Conservation (phyloP, 768 basidiomycete genomes). For the Phylloporus arenicola region DNA sequence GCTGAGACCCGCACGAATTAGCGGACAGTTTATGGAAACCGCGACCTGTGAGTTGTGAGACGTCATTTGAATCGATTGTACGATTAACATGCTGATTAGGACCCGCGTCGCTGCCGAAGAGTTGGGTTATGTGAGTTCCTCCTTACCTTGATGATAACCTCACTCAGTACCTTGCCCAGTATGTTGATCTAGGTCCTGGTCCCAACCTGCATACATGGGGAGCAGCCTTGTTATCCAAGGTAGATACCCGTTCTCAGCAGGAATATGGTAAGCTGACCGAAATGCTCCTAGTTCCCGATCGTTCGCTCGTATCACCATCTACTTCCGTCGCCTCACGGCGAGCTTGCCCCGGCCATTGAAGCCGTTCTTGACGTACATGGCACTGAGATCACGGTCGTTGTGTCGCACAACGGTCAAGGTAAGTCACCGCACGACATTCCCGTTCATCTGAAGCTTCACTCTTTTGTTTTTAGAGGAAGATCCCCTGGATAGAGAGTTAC, state of each 20-base stretch:
- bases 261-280: background rate
- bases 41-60: conserved; percentile 58
- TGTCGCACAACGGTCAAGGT: conserved; percentile 92
- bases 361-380: conserved; percentile 79
- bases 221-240: conserved; percentile 75
- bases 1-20: conserved; percentile 25
- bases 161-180: conserved; percentile 36
- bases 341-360: conserved; percentile 87
- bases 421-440: conserved; percentile 2
- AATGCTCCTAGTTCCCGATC: conserved; percentile 66
- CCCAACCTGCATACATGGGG: conserved; percentile 91
- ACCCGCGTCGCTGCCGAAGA: conserved; percentile 75
- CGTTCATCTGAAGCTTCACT: background rate
- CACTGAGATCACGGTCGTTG: conserved; percentile 73
- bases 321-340: conserved; percentile 79
- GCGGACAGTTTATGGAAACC: conserved; percentile 74
- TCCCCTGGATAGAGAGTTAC: conserved; percentile 80
- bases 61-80: background rate
- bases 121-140: conserved; percentile 65
- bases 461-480: conserved; percentile 62
- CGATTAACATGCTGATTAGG: conserved; percentile 32
- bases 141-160: background rate
- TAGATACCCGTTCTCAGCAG: conserved; percentile 10
- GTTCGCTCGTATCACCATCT: conserved; percentile 81
- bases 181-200: conserved; percentile 85